Evolutionary conservation across 2,329 filamentous ascomycete species (phyloP).

Genomic region (Mycocentrospora acerina): DNA sequence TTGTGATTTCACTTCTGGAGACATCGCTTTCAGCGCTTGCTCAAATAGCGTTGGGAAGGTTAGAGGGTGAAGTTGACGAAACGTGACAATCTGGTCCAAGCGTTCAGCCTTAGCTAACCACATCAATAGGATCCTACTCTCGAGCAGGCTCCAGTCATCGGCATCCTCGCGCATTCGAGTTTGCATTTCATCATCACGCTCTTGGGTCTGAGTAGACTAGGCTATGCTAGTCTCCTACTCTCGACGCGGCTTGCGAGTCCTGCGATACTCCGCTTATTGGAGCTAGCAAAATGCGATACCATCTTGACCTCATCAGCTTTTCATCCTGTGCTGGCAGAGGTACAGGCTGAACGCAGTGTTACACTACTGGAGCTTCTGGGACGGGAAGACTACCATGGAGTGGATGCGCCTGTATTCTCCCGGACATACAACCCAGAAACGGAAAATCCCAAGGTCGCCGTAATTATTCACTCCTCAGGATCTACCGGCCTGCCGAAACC

Average conservation of each 20-base stretch:
- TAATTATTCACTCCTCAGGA: constrained; percentile 53
- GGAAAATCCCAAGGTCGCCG: constrained; percentile 41
- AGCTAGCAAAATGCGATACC: constrained; percentile 21
- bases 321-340: constrained; percentile 25
- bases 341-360: constrained; percentile 27
- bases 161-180: constrained; percentile 55
- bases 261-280: constrained; percentile 51
- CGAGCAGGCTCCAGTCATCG: constrained; percentile 40
- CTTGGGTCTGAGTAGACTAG: constrained; percentile 57
- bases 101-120: constrained; percentile 4
- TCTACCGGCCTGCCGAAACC: constrained; percentile 65
- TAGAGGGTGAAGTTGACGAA: too few relatives aligned
- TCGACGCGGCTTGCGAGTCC: constrained; percentile 56
- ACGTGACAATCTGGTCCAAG: neutral
- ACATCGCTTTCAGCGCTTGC: neutral
- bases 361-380: constrained; percentile 25
- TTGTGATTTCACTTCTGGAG: neutral
- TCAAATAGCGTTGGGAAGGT: too few relatives aligned
- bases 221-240: constrained; percentile 57
- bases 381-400: constrained; percentile 20
- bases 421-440: constrained; percentile 20
- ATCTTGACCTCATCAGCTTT: constrained; percentile 23
- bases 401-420: constrained; percentile 16
- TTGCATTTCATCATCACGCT: constrained; percentile 58
- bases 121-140: constrained; percentile 14